phyloP scores from a whole-genome alignment of 768 basidiomycete species.

The Lentinula sp. region DNA sequence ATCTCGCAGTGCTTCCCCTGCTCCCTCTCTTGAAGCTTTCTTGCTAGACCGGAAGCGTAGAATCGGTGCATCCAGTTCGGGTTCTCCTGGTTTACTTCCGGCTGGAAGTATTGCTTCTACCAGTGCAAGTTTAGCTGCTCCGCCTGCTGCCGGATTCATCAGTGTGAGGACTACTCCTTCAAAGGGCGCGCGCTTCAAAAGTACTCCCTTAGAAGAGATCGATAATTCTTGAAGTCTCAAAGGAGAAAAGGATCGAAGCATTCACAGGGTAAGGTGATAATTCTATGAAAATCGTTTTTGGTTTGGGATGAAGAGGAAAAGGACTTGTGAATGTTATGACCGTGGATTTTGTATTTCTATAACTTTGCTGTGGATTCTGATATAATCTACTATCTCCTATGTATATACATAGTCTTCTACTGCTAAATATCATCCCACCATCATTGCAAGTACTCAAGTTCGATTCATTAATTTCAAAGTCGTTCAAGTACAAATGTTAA shows the following conservation, averaged over 20 bases:
- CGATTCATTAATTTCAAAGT: too few species aligned
- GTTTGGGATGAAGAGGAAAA: too few species aligned
- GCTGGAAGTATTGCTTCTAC: background rate
- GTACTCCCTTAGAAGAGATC: conserved; percentile 53
- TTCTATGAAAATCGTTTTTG: conserved; percentile 11
- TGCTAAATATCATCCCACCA: too few species aligned
- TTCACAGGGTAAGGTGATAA: too few species aligned
- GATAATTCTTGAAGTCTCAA: conserved; percentile 9
- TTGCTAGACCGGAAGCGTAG: conserved; percentile 63
- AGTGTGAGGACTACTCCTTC: conserved; percentile 9
- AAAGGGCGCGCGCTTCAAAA: conserved; percentile 67
- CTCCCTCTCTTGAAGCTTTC: conserved; percentile 59
- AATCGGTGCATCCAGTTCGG: conserved; percentile 18
- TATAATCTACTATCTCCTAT: too few species aligned
- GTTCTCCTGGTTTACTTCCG: conserved; percentile 1
- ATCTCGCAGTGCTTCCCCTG: conserved; percentile 38
- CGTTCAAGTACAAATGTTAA: background rate
- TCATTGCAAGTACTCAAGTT: too few species aligned
- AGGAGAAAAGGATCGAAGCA: background rate
- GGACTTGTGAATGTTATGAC: too few species aligned
- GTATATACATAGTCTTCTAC: too few species aligned
- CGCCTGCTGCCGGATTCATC: conserved; percentile 14
- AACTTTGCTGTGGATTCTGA: too few species aligned
- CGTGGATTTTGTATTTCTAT: too few species aligned
- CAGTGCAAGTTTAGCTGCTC: conserved; percentile 5